Base-by-base conservation (phyloP, 169 alveolate species). In the Babesia gibsoni region DNA sequence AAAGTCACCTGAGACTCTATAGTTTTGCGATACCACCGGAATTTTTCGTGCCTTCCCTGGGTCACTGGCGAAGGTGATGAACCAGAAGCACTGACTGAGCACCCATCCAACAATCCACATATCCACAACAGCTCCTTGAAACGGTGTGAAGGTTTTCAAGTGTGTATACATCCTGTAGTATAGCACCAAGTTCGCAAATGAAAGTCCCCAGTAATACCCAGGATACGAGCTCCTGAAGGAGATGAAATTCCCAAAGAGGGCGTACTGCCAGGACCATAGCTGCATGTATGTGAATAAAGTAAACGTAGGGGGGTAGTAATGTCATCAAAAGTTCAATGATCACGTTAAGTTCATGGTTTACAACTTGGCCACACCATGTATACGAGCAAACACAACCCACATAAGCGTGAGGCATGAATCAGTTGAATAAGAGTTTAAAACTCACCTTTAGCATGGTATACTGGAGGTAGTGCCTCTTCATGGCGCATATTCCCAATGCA, bases 31-130 rank as follows among this genome's bases (percentile, higher is more conserved):
- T 14, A 27, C 8, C 6, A 77, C 79, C 3, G 64, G 48, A n/a
- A 29, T 69, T 7, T 42, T 52, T 14, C 61, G 41, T 35, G 84
- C 75, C n/a, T 46, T 61, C 2, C 89, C 89, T 25, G 89, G 89
- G 57, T 82, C 89, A 32, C 81, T 54, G 43, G 35, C 45, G 41
- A 57, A 73, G 9, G 87, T 81, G 59, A 68, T 30, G 54, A 72
- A 3, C 84, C 84, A 74, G 54, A 74, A 74, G 4, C 77, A 2
- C 41, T 75, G 88, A 42, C 27, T 29, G 56, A 4, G 8, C 6
- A 72, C 16, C 83, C 83, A 72, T 4, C 54, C 45, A 3, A 72
- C 20, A 10, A 72, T 29, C 83, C 83, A 72, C n/a, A 61, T 22
- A 18, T 72, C 68, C n/a, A 69, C 67, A 4, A 45, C 4, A 7